Conservation (phyloP, 2,329 filamentous ascomycete species). For the Fusarium udum region DNA sequence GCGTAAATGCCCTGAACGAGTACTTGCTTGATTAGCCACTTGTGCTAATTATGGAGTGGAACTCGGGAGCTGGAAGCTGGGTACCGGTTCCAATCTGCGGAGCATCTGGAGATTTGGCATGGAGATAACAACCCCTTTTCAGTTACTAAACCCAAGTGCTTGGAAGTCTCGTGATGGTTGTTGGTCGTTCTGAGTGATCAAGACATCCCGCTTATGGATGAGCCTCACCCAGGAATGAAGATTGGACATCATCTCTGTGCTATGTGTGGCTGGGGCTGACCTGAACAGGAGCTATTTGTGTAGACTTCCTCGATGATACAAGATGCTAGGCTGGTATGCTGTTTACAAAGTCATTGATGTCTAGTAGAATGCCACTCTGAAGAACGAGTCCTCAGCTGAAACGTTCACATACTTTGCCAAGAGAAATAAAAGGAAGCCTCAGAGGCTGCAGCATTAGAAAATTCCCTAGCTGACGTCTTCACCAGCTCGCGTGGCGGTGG, state of each 20-base stretch:
- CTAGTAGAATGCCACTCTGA: neutral
- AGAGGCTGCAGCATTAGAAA: slow-evolving; percentile 41
- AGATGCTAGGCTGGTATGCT: slow-evolving; percentile 24
- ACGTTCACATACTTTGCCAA: slow-evolving; percentile 19
- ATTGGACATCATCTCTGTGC: neutral
- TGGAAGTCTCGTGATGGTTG: neutral
- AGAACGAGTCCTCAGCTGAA: neutral
- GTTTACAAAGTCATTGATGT: neutral
- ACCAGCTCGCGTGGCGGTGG: slow-evolving; percentile 34
- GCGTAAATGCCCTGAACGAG: slow-evolving; percentile 28
- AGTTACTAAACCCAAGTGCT: neutral
- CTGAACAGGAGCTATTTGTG: neutral
- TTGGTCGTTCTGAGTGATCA: neutral
- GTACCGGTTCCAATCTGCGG: slow-evolving; percentile 36
- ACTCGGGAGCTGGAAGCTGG: slow-evolving; percentile 36
- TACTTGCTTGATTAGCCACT: slow-evolving; percentile 32
- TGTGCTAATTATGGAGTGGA: slow-evolving; percentile 37
- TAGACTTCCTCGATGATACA: neutral
- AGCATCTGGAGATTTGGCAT: slow-evolving; percentile 39
- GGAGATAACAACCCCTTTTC: slow-evolving; percentile 38
- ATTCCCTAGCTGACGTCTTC: slow-evolving; percentile 39
- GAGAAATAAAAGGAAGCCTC: slow-evolving; percentile 38
- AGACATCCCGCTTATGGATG: neutral
- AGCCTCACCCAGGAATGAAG: neutral
- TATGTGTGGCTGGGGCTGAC: slow-evolving; percentile 29